phyloP scores from a whole-genome alignment of 495 filamentous ascomycete genomes.

The Podospora appendiculata region DNA sequence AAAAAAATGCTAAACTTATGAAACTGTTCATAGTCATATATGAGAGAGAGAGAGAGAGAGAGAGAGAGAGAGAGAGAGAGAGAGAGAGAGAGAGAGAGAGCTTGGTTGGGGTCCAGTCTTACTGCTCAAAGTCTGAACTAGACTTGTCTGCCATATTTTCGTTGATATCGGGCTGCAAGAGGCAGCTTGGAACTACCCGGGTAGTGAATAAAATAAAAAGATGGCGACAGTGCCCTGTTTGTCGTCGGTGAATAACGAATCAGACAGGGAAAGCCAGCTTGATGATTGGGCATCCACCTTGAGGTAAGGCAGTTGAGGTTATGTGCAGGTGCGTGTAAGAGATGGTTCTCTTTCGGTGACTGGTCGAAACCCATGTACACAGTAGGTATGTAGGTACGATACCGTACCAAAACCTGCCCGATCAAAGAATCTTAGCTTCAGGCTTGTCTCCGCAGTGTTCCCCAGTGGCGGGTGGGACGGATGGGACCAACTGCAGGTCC shows the following conservation, averaged over 20 bases:
- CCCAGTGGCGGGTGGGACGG: neutral
- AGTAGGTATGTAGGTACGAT: neutral
- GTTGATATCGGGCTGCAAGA: neutral
- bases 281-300: no score
- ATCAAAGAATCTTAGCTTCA: neutral
- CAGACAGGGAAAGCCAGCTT: no score
- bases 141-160: constrained; percentile 1
- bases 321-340: no score
- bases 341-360: no score
- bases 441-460: neutral
- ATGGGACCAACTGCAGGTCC: neutral
- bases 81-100: neutral
- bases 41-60: neutral
- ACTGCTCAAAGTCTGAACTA: constrained; percentile 16
- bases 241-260: no score
- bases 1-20: neutral
- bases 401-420: neutral
- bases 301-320: no score
- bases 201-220: no score
- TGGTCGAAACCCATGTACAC: no score
- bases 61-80: no score
- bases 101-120: constrained; percentile 3
- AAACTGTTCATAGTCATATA: neutral
- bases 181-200: no score
- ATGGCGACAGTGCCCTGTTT: no score